Conservation (phyloP, 2,329 filamentous ascomycete species). For the Cladosporium velox region DNA sequence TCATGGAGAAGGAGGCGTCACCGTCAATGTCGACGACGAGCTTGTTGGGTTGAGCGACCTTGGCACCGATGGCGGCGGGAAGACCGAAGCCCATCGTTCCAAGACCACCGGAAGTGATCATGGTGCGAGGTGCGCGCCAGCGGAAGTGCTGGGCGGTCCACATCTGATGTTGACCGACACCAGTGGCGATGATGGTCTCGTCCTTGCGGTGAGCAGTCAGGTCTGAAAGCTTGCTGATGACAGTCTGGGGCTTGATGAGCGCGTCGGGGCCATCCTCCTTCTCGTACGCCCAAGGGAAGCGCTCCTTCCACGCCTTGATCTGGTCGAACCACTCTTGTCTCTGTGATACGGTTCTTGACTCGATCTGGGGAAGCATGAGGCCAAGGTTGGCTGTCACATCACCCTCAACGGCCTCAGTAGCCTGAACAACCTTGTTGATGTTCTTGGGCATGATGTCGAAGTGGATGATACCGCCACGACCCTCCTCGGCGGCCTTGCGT, state of each 20-base stretch:
- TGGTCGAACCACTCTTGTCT: slow-evolving; percentile 85
- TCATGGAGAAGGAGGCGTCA: slow-evolving; percentile 99
- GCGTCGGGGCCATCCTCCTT: slow-evolving; percentile 68
- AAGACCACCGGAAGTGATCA: slow-evolving; percentile 95
- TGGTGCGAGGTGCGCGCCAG: slow-evolving; percentile 86
- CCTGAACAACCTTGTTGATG: slow-evolving; percentile 99
- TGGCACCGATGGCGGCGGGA: slow-evolving; percentile 91
- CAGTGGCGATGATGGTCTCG: slow-evolving; percentile 84
- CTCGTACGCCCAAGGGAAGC: slow-evolving; percentile 88
- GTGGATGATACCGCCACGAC: slow-evolving; percentile 90
- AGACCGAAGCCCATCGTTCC: slow-evolving; percentile 96
- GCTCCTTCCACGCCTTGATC: slow-evolving; percentile 87
- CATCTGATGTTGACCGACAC: slow-evolving; percentile 98
- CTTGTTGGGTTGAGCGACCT: slow-evolving; percentile 78
- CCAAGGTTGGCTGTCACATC: slow-evolving; percentile 81
- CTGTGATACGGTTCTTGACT: slow-evolving; percentile 61
- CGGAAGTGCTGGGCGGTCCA: slow-evolving; percentile 97
- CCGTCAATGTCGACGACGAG: slow-evolving; percentile 96
- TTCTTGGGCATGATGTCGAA: slow-evolving; percentile 99
- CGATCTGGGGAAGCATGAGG: slow-evolving; percentile 71
- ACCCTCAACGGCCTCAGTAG: slow-evolving; percentile 91
- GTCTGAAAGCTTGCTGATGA: slow-evolving; percentile 88
- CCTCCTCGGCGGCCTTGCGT: slow-evolving; percentile 78
- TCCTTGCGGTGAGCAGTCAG: slow-evolving; percentile 79
- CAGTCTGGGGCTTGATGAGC: slow-evolving; percentile 88